Evolutionary conservation across 2,329 filamentous ascomycete species (phyloP), one percentile per base, ranked within the genome.

Genomic region (Cryphonectria carpinicola): DNA sequence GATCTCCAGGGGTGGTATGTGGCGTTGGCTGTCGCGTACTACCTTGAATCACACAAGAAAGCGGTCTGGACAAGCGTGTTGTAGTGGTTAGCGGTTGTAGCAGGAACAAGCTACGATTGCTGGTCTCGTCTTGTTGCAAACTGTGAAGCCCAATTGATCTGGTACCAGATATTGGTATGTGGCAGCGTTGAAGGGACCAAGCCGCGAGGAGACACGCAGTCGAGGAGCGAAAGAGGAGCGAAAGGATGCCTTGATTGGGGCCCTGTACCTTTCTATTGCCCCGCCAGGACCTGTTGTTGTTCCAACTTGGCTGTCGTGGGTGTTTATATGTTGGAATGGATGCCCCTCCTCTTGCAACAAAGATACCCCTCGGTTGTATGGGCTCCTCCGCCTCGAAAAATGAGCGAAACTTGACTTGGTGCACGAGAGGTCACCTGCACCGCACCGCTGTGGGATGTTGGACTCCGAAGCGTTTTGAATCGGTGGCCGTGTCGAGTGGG

Each of bases 381-480:
- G 63, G 28, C n/a, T 58, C n/a, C 22, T 4, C 11, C 13, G 61
- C 52, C 52, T 58, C 46, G 22, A 56, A 61, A 56, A 67, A 56
- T 7, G 37, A 58, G 25, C 19, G 65, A 37, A 62, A 43, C 52
- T 41, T 35, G n/a, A 43, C 17, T 49, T 43, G 19, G n/a, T 46
- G 52, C 14, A 54, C 64, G 28, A 65, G 28, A 52, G 32, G 43
- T 37, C 11, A n/a, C 46, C 64, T 54, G 32, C 46, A 65, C 64
- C 64, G 46, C 46, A 54, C 64, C 5, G 46, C 64, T 65, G 46
- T 28, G 46, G 46, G 64, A 14, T 19, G 64, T 65, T 54, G 19
- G 64, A 14, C 11, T 13, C 39, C 46, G 28, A 5, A 25, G 28
- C 46, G 64, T 65, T 22, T 39, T 22, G 43, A 8, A 13, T n/a